Evolutionary conservation across 2,329 filamentous ascomycete species (phyloP), one percentile per base, ranked within the genome.

Genomic region (Beauveria bassiana): DNA sequence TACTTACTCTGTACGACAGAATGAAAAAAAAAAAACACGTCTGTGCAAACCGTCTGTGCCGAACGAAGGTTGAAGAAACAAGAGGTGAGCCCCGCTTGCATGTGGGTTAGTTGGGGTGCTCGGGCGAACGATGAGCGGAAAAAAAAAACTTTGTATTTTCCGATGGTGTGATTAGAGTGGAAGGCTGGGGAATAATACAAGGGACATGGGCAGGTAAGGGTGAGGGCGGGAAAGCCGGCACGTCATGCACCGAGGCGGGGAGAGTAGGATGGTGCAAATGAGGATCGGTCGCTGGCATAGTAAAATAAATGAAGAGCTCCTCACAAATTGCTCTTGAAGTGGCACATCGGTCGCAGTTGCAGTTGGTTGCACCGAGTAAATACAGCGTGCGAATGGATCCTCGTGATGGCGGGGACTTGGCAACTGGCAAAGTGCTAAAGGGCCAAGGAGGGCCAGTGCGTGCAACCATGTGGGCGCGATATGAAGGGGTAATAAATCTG

Each of bases 401-500:
- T 38, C 34, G 34, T 38, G 34, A 38, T 38, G 34, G 34, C 12
- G 34, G 34, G 34, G 34, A 38, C 12, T 38, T 38, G 34, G 34
- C 14, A 31, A 31, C 24, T 26, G 24, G 24, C 5, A 34, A 34
- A 38, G 34, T 38, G 34, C 31, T 9, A 1, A 4, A 22, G 22
- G 22, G 22, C 22, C 22, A 22, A 22, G 22, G 22, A 22, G 22
- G 22, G 22, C 22, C 22, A 12, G 24, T 26, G 24, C 24, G 10
- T 34, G 10, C 12, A 6, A 14, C 34, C 34, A 38, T 38, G 34
- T 38, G 14, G 34, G 34, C 24, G 57, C 34, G 49, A 60, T 40
- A 60, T 60, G 47, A 59, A 60, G 57, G 57, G 57, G 57, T 45
- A 12, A 53, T 45, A 12, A 53, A 52, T 52, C 49, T 60, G 57